A percentile compares a stretch with the other conserved stretches of the same genome.
Conservation (phyloP, 2,329 filamentous ascomycete species). For the Alternaria conjuncta region DNA sequence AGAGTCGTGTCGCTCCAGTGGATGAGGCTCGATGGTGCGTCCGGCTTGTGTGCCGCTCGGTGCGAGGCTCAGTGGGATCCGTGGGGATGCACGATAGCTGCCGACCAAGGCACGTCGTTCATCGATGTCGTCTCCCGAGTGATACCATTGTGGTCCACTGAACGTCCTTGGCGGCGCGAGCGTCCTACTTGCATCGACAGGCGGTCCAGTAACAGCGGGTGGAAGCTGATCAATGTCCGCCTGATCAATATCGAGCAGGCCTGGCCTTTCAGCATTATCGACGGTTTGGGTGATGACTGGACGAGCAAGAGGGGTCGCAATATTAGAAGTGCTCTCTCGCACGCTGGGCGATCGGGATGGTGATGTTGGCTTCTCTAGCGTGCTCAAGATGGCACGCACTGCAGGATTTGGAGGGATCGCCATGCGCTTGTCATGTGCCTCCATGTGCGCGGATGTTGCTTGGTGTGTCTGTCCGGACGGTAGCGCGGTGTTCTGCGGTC, state of each 20-base stretch:
- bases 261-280: conserved; percentile 12
- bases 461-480: conserved; percentile 14
- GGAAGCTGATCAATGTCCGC: conserved; percentile 46
- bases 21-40: conserved; percentile 44
- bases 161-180: conserved; percentile 25
- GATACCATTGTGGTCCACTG: conserved; percentile 43
- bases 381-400: conserved; percentile 40
- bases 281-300: conserved; percentile 39
- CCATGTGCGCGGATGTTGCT: conserved; percentile 19
- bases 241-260: conserved; percentile 47
- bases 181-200: conserved; percentile 14
- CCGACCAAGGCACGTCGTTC: conserved; percentile 47
- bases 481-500: conserved; percentile 23
- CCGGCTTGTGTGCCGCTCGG: conserved; percentile 46
- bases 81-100: conserved; percentile 58
- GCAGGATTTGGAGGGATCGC: conserved; percentile 36
- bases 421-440: conserved; percentile 31
- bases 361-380: conserved; percentile 39
- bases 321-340: conserved; percentile 60
- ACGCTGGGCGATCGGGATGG: conserved; percentile 37
- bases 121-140: conserved; percentile 43
- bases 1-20: conserved; percentile 61
- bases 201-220: conserved; percentile 40
- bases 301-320: conserved; percentile 62
- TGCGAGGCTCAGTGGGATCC: conserved; percentile 58